Conservation (phyloP, 176 grass and related monocot species). For the Pharus latifolius region DNA sequence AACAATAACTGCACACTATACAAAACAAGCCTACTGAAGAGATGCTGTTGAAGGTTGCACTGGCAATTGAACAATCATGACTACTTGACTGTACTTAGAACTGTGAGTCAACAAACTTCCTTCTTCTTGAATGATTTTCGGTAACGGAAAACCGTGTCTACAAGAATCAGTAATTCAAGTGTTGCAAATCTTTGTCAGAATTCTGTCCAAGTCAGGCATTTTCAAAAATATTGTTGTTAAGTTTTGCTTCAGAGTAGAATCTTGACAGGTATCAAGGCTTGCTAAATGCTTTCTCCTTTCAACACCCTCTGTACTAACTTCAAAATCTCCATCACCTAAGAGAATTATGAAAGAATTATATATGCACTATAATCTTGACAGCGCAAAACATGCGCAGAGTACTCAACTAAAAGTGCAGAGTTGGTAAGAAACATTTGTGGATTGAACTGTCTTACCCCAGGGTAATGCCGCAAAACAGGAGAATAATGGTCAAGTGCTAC, state of each 20-base stretch:
- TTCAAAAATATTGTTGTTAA: neutral
- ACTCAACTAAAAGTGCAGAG: neutral
- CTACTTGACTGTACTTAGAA: conserved; percentile 4
- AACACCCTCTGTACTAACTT: conserved; percentile 45
- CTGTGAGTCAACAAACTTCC: conserved; percentile 1
- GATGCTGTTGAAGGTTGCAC: neutral
- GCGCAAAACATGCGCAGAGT: neutral
- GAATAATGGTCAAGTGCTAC: conserved; percentile 89
- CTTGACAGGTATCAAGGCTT: neutral
- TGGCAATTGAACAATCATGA: neutral
- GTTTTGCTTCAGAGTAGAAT: neutral
- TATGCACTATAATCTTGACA: neutral
- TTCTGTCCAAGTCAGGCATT: neutral
- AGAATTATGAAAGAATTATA: neutral
- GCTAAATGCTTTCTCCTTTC: conserved; percentile 47
- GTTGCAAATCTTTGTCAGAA: neutral
- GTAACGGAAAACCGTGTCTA: neutral
- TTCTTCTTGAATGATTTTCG: neutral
- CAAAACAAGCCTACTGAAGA: neutral
- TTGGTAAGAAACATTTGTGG: neutral
- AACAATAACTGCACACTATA: conserved; percentile 13
- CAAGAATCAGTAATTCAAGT: neutral
- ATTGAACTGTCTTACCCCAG: conserved; percentile 49
- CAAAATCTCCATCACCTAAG: conserved; percentile 60
- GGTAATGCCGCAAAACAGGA: conserved; percentile 81